phyloP scores from a whole-genome alignment of 495 filamentous ascomycete genomes.

The Penicillium waksmanii region DNA sequence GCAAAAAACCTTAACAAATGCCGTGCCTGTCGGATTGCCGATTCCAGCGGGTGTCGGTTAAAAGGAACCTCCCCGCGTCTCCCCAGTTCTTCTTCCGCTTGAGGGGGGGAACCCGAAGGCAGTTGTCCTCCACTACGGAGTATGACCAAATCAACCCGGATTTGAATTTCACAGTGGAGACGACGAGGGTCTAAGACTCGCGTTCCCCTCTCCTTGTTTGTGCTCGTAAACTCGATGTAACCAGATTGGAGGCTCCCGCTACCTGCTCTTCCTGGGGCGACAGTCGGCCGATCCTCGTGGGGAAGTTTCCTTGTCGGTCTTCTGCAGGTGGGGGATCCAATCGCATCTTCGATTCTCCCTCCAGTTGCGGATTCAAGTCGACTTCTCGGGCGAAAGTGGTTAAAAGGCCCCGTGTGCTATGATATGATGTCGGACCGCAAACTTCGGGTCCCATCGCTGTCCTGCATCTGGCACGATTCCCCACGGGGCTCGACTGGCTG shows the following conservation, averaged over 20 bases:
- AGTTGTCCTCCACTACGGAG: not conserved
- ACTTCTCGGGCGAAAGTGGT: not conserved
- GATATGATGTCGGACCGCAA: slow-evolving; percentile 1
- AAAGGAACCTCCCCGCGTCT: slow-evolving; percentile 6
- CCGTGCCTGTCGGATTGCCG: slow-evolving; percentile 7
- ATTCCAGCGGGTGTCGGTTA: slow-evolving; percentile 3
- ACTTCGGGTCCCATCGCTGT: not conserved
- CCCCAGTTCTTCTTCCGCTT: slow-evolving; percentile 5
- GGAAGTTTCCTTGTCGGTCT: slow-evolving; percentile 10
- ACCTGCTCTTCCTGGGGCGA: slow-evolving; percentile 17
- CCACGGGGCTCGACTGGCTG: slow-evolving; percentile 5
- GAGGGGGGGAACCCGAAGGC: not conserved
- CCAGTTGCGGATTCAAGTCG: not conserved
- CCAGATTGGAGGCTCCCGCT: slow-evolving; percentile 10
- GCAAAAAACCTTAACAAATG: slow-evolving; percentile 4
- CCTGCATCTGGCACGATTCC: not conserved
- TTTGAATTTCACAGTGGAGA: slow-evolving; percentile 1
- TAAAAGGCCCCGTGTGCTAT: not conserved
- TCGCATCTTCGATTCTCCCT: not conserved
- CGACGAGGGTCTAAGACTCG: not conserved
- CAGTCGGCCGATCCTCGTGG: slow-evolving; percentile 29
- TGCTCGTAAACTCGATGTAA: slow-evolving; percentile 11
- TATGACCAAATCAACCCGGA: slow-evolving; percentile 4
- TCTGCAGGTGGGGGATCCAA: slow-evolving; percentile 5
- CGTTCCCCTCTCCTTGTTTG: not conserved